phyloP scores from a whole-genome alignment of 208 protist genomes.

The Crithidia thermophila region DNA sequence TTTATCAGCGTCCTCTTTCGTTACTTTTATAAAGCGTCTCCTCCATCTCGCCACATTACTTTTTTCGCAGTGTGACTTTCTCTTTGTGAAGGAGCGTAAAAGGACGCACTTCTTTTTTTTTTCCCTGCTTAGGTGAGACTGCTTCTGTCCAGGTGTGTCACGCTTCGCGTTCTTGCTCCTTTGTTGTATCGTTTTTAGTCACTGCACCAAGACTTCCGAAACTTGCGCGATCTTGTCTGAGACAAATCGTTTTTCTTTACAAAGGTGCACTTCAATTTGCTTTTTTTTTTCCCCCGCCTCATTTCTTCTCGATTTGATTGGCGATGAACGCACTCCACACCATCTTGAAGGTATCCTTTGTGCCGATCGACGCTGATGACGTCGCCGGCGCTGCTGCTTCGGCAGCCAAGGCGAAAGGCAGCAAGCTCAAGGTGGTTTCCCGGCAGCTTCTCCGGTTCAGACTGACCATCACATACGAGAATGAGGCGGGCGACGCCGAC shows the following conservation, averaged over 20 bases:
- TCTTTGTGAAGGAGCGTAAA: no score
- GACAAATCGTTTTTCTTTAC: slow-evolving; percentile 1
- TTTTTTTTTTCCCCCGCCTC: neutral
- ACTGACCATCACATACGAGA: slow-evolving; percentile 43
- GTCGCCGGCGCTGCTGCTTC: neutral
- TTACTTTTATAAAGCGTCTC: no score
- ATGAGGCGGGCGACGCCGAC: slow-evolving; percentile 23
- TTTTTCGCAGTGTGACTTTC: no score
- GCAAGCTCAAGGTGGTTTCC: slow-evolving; percentile 36
- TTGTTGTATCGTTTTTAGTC: no score
- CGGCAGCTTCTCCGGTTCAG: slow-evolving; percentile 47
- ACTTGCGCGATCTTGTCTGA: no score
- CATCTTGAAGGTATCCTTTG: slow-evolving; percentile 37
- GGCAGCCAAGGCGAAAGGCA: neutral
- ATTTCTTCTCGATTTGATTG: neutral
- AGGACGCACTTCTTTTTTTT: no score
- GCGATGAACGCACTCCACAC: slow-evolving; percentile 45
- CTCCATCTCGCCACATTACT: no score
- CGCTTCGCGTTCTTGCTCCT: no score
- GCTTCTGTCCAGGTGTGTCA: no score
- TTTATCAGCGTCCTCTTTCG: no score
- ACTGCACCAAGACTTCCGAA: no score
- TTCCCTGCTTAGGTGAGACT: no score
- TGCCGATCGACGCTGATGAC: slow-evolving; percentile 4
- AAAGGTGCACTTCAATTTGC: neutral